phyloP scores from a whole-genome alignment of 805 yeast genomes.

The Groenewaldozyma salmanticensis region DNA sequence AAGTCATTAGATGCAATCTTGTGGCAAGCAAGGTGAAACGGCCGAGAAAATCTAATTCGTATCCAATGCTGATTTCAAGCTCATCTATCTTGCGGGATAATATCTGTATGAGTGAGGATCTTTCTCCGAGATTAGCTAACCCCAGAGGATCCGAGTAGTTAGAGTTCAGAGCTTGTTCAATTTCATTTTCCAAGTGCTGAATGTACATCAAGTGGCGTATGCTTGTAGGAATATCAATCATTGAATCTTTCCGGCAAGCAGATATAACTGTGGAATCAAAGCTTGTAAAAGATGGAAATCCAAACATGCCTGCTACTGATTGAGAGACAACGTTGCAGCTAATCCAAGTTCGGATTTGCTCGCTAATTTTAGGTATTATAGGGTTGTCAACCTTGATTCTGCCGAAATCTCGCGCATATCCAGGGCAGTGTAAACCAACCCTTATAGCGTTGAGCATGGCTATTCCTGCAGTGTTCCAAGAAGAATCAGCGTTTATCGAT shows the following conservation, averaged over 20 bases:
- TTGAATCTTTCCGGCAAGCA: slow-evolving; percentile 41
- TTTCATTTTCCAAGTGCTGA: slow-evolving; percentile 78
- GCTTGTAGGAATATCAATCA: slow-evolving; percentile 41
- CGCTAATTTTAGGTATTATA: slow-evolving; percentile 37
- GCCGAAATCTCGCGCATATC: slow-evolving; percentile 40
- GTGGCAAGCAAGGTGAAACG: slow-evolving; percentile 61
- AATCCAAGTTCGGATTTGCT: slow-evolving; percentile 88
- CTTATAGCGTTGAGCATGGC: slow-evolving; percentile 90
- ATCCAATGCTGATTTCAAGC: slow-evolving; percentile 39
- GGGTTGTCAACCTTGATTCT: slow-evolving; percentile 36
- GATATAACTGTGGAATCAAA: slow-evolving; percentile 63
- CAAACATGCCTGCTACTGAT: slow-evolving; percentile 82
- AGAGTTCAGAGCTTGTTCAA: slow-evolving; percentile 64
- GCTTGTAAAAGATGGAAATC: slow-evolving; percentile 86
- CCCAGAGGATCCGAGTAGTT: slow-evolving; percentile 61
- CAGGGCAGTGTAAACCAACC: slow-evolving; percentile 83
- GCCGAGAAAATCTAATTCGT: slow-evolving; percentile 58
- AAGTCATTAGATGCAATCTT: slow-evolving; percentile 72
- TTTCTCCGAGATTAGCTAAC: slow-evolving; percentile 55
- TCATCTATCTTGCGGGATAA: slow-evolving; percentile 66
- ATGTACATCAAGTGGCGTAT: slow-evolving; percentile 72
- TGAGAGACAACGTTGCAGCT: slow-evolving; percentile 86
- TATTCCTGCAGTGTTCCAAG: slow-evolving; percentile 91
- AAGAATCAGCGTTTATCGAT: slow-evolving; percentile 87
- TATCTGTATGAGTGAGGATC: slow-evolving; percentile 64